Evolutionary conservation across 441 rosid species (phyloP).

Genomic region (Flueggea neowawraea): DNA sequence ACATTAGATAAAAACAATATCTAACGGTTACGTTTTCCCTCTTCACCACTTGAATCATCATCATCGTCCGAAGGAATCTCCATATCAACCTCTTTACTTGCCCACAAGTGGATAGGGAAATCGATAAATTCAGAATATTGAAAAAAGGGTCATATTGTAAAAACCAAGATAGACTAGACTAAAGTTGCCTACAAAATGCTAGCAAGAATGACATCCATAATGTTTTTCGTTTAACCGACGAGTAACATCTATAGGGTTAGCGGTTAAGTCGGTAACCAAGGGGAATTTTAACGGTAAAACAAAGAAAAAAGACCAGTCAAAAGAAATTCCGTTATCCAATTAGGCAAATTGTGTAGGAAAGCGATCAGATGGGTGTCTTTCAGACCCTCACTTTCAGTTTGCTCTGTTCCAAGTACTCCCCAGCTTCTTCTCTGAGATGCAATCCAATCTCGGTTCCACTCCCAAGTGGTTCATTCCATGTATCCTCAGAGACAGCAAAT

Average conservation of each 20-base stretch:
- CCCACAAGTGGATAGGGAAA: slow-evolving; percentile 91
- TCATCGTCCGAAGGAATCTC: slow-evolving; percentile 78
- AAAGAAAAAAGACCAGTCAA: too few relatives aligned
- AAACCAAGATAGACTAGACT: too few relatives aligned
- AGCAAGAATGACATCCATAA: too few relatives aligned
- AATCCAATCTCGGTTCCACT: slow-evolving; percentile 97
- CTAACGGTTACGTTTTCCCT: slow-evolving; percentile 44
- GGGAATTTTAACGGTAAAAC: too few relatives aligned
- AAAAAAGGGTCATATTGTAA: too few relatives aligned
- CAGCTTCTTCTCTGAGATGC: slow-evolving; percentile 94
- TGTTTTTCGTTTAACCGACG: too few relatives aligned
- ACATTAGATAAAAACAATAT: neutral
- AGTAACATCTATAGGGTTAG: too few relatives aligned
- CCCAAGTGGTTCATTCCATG: slow-evolving; percentile 95
- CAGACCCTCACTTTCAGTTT: slow-evolving; percentile 65
- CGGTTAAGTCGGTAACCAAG: too few relatives aligned
- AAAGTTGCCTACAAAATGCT: too few relatives aligned
- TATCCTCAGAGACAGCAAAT: slow-evolving; percentile 94
- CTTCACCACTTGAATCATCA: slow-evolving; percentile 79
- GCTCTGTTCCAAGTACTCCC: slow-evolving; percentile 86
- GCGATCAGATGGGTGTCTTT: neutral
- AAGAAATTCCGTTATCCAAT: too few relatives aligned
- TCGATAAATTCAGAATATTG: slow-evolving; percentile 89
- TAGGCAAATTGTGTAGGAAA: too few relatives aligned
- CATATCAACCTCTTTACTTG: slow-evolving; percentile 85